These are phyloP conservation scores for Carallia pectinifolia DNA, from an alignment of 345 rosid species.

Conservation along the genomic window DNA sequence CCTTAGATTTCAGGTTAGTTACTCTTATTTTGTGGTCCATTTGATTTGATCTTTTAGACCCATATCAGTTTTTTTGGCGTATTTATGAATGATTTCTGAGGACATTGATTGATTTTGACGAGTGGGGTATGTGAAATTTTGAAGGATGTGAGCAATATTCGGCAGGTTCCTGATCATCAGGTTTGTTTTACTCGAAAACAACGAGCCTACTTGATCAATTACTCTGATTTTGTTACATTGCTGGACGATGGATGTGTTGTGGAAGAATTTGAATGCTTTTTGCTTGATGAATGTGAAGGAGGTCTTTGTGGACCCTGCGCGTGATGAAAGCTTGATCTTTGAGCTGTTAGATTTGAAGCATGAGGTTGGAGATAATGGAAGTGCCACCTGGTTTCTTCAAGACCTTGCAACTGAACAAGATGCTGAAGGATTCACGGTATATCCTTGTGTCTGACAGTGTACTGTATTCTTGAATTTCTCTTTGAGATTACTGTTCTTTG, in stretches of 20 bases:
- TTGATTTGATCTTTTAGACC: neutral
- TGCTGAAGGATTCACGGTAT: constrained; percentile 65
- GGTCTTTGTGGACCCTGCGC: constrained; percentile 71
- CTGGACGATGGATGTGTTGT: neutral
- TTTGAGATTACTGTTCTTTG: no score
- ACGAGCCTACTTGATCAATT: no score
- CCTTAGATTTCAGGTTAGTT: constrained; percentile 53
- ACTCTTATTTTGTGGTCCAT: no score
- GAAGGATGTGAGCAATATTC: constrained; percentile 71
- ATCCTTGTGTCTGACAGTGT: no score
- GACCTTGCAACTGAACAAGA: constrained; percentile 73
- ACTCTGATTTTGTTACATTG: no score
- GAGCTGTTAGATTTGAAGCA: constrained; percentile 74
- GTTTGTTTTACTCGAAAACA: constrained; percentile 20
- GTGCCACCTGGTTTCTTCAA: constrained; percentile 74
- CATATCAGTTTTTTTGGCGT: neutral
- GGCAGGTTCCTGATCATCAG: constrained; percentile 81
- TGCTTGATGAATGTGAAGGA: constrained; percentile 43
- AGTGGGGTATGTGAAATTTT: neutral
- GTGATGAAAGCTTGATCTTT: constrained; percentile 81
- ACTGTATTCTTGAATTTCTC: no score
- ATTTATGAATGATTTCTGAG: neutral
- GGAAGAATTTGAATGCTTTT: neutral
- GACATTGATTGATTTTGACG: neutral
- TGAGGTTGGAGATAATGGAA: constrained; percentile 54